Percentiles rank a stretch among this genome's conserved stretches.
These are phyloP conservation scores for Amanita pallidorosea DNA, from an alignment of 768 basidiomycete species.

Conservation along the genomic window DNA sequence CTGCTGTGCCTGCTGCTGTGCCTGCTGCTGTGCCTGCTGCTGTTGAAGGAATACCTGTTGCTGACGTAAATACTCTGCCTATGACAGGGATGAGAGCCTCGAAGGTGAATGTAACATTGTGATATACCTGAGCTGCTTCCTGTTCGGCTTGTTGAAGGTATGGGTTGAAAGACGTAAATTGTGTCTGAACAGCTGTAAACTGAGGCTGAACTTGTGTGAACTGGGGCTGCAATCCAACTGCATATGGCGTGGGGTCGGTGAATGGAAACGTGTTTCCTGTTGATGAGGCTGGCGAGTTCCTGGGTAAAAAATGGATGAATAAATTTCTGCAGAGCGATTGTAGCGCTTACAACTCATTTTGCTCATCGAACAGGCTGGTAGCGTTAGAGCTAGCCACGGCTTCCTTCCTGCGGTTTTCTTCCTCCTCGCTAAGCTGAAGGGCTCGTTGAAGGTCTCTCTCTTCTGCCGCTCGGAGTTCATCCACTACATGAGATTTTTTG, in stretches of 20 bases:
- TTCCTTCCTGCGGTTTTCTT: conserved; percentile 67
- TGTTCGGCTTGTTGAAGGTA: conserved; percentile 91
- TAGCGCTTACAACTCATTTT: conserved; percentile 57
- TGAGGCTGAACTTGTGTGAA: conserved; percentile 60
- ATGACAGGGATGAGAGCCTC: conserved; percentile 12
- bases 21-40: too few species aligned
- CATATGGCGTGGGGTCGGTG: conserved; percentile 48
- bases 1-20: too few species aligned
- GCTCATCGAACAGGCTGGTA: conserved; percentile 76
- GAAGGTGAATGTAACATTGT: conserved; percentile 17
- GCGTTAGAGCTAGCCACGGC: conserved; percentile 68
- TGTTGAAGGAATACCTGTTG: conserved; percentile 55
- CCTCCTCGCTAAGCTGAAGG: conserved; percentile 79
- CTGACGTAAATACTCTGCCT: conserved; percentile 67
- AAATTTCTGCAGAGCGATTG: conserved; percentile 1
- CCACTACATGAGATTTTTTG: conserved; percentile 60
- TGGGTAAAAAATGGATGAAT: conserved; percentile 10
- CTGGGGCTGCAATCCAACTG: conserved; percentile 45
- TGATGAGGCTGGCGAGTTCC: conserved; percentile 20
- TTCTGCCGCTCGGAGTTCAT: conserved; percentile 53
- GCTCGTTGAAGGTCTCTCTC: conserved; percentile 82
- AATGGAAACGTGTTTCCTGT: conserved; percentile 51
- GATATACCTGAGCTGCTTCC: conserved; percentile 58
- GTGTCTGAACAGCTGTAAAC: conserved; percentile 65
- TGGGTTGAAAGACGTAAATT: conserved; percentile 90